Conservation (phyloP, 129 eudicot species). For the Dittrichia graveolens region DNA sequence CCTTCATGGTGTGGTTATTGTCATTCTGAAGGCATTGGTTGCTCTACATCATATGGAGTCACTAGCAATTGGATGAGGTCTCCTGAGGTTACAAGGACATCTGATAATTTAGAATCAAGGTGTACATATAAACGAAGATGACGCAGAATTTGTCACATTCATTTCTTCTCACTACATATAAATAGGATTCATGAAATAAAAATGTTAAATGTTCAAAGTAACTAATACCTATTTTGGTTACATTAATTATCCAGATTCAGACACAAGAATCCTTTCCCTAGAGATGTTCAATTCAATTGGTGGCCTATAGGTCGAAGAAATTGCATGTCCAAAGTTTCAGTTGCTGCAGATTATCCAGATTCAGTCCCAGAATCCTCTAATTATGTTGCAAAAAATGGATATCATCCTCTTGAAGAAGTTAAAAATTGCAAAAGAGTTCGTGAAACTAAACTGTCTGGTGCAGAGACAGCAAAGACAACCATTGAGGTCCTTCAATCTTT, state of each 20-base stretch:
- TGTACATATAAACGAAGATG: slow-evolving; percentile 19
- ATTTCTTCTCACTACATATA: too few relatives aligned
- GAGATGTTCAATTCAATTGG: slow-evolving; percentile 48
- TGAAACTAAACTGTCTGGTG: slow-evolving; percentile 51
- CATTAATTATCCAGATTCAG: slow-evolving; percentile 43
- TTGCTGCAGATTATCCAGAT: slow-evolving; percentile 80
- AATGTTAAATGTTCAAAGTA: slow-evolving; percentile 6
- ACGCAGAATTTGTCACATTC: neutral
- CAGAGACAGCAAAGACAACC: slow-evolving; percentile 80
- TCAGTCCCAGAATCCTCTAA: slow-evolving; percentile 71
- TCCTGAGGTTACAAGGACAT: slow-evolving; percentile 43
- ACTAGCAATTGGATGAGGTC: slow-evolving; percentile 51
- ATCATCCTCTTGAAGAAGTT: slow-evolving; percentile 84
- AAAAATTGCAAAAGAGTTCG: slow-evolving; percentile 53
- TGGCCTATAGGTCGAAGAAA: slow-evolving; percentile 43
- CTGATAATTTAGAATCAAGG: slow-evolving; percentile 55
- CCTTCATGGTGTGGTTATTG: slow-evolving; percentile 54
- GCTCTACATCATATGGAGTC: slow-evolving; percentile 62
- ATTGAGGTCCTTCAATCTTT: slow-evolving; percentile 51
- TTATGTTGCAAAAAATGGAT: slow-evolving; percentile 47
- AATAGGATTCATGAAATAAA: too few relatives aligned
- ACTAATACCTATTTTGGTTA: slow-evolving; percentile 4
- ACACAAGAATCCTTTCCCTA: slow-evolving; percentile 44
- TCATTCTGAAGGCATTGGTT: slow-evolving; percentile 61
- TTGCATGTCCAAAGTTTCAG: slow-evolving; percentile 53